Base-by-base conservation (phyloP, 2,329 filamentous ascomycete genomes). In the Acephala macrosclerotiorum region DNA sequence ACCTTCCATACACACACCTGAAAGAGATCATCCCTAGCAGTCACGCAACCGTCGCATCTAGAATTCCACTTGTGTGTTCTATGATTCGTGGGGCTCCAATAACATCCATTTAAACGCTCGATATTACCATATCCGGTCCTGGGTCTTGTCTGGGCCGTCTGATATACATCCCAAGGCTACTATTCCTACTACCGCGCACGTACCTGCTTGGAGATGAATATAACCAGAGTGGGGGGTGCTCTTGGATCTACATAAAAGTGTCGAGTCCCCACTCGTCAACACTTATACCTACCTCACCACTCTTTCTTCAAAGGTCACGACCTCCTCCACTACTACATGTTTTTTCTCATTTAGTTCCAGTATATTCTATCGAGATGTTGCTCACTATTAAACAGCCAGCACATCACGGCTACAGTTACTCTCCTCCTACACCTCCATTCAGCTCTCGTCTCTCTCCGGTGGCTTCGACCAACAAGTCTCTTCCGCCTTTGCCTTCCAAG, bases 331-430 rank as follows among this genome's bases (percentile, higher is more conserved):
- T 51, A 60, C 66, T 69, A 75, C 71, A 71, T 74, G 65, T 73
- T 73, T 71, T 61, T 68, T 67, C 71, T 72, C 57, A 65, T 71
- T 66, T 73, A 71, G 60, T 69, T 73, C 72, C 68, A 65, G 66
- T 72, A 72, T 55, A 71, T 74, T 72, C 69, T 68, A 70, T 73
- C 74, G 74, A 72, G 71, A 84, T 84, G 82, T 82, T 84, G 78
- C 82, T 85, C 77, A 84, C 82, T 71, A 76, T 83, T 64, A 83
- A 83, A 72, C 79, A 82, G 73, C 77, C 78, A 70, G 76, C 79
- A 74, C 79, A 82, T 75, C 80, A 80, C 76, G 79, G 79, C 72
- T 79, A 80, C 71, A 80, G 79, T 69, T 79, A 80, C 74, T 79
- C 83, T 83, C 82, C 83, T 72, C 82, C 81, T 75, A 78, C 79